phyloP scores from a whole-genome alignment of 2,329 filamentous ascomycete species.

The Ophiocordyceps polyrhachis-furcata region DNA sequence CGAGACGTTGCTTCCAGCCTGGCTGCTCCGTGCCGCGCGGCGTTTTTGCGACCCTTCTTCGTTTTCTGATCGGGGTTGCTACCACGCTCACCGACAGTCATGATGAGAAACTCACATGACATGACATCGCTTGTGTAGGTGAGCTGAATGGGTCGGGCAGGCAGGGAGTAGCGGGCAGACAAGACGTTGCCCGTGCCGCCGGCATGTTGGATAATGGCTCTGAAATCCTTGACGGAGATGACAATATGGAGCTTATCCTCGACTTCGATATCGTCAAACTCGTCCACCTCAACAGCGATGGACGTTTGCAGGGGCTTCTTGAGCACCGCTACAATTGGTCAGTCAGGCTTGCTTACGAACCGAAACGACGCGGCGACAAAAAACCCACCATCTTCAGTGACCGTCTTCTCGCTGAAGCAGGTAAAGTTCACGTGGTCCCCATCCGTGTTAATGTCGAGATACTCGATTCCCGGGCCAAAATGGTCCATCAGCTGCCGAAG shows the following conservation, averaged over 20 bases:
- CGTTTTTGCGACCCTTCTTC: constrained; percentile 25
- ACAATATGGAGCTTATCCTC: constrained; percentile 62
- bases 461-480: constrained; percentile 63
- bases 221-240: constrained; percentile 69
- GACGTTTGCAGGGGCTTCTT: constrained; percentile 69
- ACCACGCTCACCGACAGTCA: constrained; percentile 55
- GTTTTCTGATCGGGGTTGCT: constrained; percentile 27
- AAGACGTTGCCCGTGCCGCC: constrained; percentile 48
- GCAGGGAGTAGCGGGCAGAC: constrained; percentile 50
- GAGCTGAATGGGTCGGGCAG: constrained; percentile 53
- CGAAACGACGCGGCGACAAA: not conserved
- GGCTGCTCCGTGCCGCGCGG: constrained; percentile 14
- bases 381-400: constrained; percentile 33
- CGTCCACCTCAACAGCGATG: constrained; percentile 55
- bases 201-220: constrained; percentile 59
- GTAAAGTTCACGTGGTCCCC: constrained; percentile 59
- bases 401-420: constrained; percentile 64
- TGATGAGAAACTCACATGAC: constrained; percentile 59
- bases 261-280: constrained; percentile 58
- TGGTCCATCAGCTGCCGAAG: constrained; percentile 62
- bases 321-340: constrained; percentile 41
- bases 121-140: constrained; percentile 51
- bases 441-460: constrained; percentile 60
- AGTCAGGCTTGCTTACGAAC: constrained; percentile 4
- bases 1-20: constrained; percentile 29